Percentiles rank a stretch among this genome's conserved stretches.
phyloP scores from a whole-genome alignment of 176 grass and related monocot genomes.

The Canna indica region DNA sequence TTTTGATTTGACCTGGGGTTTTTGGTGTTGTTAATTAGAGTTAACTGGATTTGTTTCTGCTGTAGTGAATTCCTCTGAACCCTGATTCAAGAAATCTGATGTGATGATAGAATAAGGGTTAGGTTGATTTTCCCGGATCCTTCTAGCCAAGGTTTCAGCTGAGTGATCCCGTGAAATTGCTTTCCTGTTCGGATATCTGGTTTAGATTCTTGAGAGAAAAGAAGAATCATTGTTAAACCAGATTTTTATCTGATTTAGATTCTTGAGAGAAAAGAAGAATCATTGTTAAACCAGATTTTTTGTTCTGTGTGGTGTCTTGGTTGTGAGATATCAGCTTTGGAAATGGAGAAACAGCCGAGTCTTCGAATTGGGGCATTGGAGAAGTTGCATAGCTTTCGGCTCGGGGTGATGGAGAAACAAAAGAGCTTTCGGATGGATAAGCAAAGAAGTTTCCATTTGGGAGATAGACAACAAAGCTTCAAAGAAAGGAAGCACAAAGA shows the following conservation, averaged over 20 bases:
- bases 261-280: background rate
- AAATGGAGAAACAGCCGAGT: constrained; percentile 3
- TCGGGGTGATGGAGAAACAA: background rate
- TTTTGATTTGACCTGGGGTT: background rate
- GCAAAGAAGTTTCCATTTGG: constrained; percentile 11
- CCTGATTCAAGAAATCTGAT: background rate
- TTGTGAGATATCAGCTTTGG: no score
- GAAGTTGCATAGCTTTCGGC: constrained; percentile 2
- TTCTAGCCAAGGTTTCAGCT: background rate
- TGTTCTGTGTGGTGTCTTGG: no score
- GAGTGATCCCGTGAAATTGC: background rate
- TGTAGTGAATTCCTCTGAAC: background rate
- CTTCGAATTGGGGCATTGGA: background rate
- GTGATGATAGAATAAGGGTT: background rate
- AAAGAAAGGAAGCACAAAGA: constrained; percentile 18
- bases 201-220: background rate
- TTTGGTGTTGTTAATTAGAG: background rate
- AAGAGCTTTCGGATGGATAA: constrained; percentile 20
- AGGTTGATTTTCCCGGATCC: background rate
- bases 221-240: background rate
- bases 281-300: background rate
- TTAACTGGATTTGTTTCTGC: background rate
- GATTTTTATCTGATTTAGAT: background rate
- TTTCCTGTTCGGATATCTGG: background rate
- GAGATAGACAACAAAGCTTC: constrained; percentile 18